Percentiles rank a stretch among this genome's conserved stretches.
These are phyloP conservation scores for Hymenoscyphus occultus DNA, from an alignment of 2,329 filamentous ascomycete species.

Conservation along the genomic window DNA sequence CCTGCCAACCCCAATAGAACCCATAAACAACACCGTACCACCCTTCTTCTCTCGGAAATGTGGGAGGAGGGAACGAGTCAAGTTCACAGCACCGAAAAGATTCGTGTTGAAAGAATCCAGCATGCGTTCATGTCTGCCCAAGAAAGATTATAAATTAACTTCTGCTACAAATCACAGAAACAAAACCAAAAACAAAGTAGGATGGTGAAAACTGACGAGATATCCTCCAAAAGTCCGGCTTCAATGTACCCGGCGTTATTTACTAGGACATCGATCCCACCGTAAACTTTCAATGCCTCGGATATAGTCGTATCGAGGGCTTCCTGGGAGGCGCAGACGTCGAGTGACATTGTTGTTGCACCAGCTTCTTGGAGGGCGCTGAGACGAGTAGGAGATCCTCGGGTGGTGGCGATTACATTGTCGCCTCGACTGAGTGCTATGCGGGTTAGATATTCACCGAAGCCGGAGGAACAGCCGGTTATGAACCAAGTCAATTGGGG, in stretches of 20 bases:
- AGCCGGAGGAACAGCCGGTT: slow-evolving; percentile 24
- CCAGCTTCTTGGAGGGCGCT: slow-evolving; percentile 40
- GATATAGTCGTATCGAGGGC: no score
- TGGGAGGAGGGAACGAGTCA: slow-evolving; percentile 47
- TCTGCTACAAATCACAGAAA: no score
- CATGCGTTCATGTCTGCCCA: slow-evolving; percentile 17
- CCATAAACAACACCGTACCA: slow-evolving; percentile 36
- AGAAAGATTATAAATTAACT: no score
- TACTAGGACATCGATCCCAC: no score
- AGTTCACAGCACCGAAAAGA: slow-evolving; percentile 50
- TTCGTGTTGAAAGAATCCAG: slow-evolving; percentile 47
- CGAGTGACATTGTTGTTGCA: no score
- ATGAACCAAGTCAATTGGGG: slow-evolving; percentile 22
- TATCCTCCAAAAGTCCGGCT: no score
- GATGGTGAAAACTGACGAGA: no score
- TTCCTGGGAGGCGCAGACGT: no score
- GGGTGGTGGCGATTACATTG: slow-evolving; percentile 47
- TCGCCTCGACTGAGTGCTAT: slow-evolving; percentile 44
- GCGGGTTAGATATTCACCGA: slow-evolving; percentile 20
- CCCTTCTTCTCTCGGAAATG: slow-evolving; percentile 42
- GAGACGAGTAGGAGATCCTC: slow-evolving; percentile 35
- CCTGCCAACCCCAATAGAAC: slow-evolving; percentile 16
- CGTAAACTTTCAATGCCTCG: no score
- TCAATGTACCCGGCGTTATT: no score
- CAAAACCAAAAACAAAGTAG: no score